Conservation (phyloP, 1,139 yeast species). For the Geotrichum bryndzae region DNA sequence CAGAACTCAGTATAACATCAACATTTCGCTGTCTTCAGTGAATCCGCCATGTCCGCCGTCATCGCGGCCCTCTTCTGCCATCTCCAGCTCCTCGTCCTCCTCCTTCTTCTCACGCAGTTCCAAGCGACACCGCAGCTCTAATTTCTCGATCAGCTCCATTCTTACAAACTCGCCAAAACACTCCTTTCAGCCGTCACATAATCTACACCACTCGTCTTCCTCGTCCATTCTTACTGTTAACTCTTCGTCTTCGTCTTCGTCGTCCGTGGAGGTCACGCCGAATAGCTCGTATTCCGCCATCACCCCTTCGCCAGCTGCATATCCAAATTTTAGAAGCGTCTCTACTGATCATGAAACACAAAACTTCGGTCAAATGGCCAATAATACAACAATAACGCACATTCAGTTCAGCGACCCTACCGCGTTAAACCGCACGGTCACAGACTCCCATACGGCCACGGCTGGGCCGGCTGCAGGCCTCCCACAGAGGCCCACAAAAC, state of each 20-base stretch:
- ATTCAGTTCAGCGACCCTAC: neutral
- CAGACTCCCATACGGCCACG: neutral
- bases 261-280: conserved; percentile 9
- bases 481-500: neutral
- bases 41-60: neutral
- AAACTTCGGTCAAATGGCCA: neutral
- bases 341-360: neutral
- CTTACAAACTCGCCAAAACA: neutral
- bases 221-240: conserved; percentile 8
- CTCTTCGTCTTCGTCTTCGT: neutral
- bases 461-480: neutral
- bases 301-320: neutral
- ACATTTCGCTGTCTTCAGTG: neutral
- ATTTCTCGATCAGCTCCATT: neutral
- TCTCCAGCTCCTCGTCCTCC: neutral
- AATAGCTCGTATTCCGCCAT: conserved; percentile 6
- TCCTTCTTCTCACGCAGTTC: neutral
- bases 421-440: neutral
- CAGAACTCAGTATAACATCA: conserved; percentile 9
- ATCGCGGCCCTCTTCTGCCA: neutral
- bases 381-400: neutral
- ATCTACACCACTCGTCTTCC: conserved; percentile 1
- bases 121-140: neutral
- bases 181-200: conserved; percentile 6
- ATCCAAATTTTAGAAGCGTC: neutral